phyloP scores from a whole-genome alignment of 345 rosid genomes.

The Populus davidiana region DNA sequence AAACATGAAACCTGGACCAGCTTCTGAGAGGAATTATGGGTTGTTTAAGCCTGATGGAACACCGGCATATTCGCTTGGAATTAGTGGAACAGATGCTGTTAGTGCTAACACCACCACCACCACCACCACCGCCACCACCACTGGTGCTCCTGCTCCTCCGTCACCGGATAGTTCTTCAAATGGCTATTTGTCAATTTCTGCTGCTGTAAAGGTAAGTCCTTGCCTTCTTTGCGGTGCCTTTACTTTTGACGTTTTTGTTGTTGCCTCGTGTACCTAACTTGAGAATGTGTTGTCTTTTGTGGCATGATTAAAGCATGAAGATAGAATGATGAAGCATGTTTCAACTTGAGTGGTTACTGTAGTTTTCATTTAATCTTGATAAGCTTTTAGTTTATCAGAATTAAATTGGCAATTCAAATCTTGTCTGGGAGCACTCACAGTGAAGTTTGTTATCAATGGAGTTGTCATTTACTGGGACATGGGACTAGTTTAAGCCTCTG shows the following conservation, averaged over 20 bases:
- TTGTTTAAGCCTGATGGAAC: slow-evolving; percentile 86
- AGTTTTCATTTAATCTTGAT: not conserved
- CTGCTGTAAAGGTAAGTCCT: slow-evolving; percentile 1
- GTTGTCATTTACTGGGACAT: not conserved
- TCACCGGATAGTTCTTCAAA: slow-evolving; percentile 21
- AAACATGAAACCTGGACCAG: slow-evolving; percentile 91
- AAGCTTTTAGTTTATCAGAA: not conserved
- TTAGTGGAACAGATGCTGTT: slow-evolving; percentile 4
- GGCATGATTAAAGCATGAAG: not conserved
- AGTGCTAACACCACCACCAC: slow-evolving; percentile 7
- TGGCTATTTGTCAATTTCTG: slow-evolving; percentile 28
- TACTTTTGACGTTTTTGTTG: not conserved
- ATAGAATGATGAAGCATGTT: not conserved
- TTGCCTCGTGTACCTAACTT: not conserved
- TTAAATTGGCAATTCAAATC: not conserved
- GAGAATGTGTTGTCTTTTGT: not conserved
- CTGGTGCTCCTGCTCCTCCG: not conserved
- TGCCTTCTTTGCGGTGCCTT: not conserved
- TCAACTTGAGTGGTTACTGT: not conserved
- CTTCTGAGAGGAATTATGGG: slow-evolving; percentile 94
- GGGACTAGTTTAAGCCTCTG: not conserved
- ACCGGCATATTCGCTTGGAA: slow-evolving; percentile 57
- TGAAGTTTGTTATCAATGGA: not conserved
- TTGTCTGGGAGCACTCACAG: not conserved
- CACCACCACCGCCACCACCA: not conserved